A percentile compares a stretch with the other conserved stretches of the same genome.
These are phyloP conservation scores for Dictyostelium brefeldianum DNA, from an alignment of 78 protist species.

Conservation along the genomic window DNA sequence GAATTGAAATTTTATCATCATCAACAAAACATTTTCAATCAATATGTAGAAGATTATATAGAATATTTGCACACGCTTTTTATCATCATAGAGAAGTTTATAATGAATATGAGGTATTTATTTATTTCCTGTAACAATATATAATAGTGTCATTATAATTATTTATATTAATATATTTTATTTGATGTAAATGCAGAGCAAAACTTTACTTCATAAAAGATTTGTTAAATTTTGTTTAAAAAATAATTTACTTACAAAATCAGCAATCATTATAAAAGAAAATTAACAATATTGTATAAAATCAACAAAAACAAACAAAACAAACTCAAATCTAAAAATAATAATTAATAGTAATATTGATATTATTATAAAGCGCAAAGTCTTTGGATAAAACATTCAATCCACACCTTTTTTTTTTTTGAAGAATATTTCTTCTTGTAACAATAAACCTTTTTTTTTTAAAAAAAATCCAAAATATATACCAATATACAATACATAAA, in stretches of 20 bases:
- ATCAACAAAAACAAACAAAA: no score
- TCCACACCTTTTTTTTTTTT: no score
- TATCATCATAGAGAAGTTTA: constrained; percentile 79
- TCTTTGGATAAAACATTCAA: no score
- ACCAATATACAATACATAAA: no score
- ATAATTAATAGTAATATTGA: no score
- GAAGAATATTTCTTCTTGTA: no score
- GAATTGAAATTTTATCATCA: constrained; percentile 34
- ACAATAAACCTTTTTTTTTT: no score
- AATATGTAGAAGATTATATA: constrained; percentile 79
- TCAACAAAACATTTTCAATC: constrained; percentile 71
- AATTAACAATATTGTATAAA: not conserved
- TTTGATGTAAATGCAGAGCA: not conserved
- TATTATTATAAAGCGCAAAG: no score
- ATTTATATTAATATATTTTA: not conserved
- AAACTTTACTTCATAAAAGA: constrained; percentile 53
- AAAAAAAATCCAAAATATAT: no score
- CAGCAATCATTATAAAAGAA: constrained; percentile 18
- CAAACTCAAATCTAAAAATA: no score
- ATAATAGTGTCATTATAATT: not conserved
- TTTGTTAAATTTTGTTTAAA: constrained; percentile 42
- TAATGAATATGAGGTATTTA: constrained; percentile 81
- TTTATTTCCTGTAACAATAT: not conserved
- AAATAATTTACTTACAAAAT: constrained; percentile 19
- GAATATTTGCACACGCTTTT: constrained; percentile 87